Percentiles rank a stretch among this genome's conserved stretches.
Evolutionary conservation across 78 protist species (phyloP).

Genomic region (Dictyostelium brefeldianum): DNA sequence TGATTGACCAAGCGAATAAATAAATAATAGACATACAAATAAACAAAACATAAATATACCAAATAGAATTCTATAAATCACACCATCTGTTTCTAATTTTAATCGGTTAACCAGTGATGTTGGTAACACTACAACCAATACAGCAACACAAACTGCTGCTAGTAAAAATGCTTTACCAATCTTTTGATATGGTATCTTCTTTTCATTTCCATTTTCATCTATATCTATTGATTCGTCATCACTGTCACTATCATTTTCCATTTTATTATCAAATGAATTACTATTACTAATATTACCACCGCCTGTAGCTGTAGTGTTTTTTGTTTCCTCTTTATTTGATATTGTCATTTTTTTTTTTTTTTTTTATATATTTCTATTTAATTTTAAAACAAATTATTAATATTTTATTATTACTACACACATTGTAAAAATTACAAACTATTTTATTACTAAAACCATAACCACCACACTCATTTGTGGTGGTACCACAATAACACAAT

Average conservation of each 20-base stretch:
- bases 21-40: constrained; percentile 31
- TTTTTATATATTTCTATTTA: background rate
- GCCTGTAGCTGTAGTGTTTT: background rate
- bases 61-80: constrained; percentile 23
- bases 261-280: constrained; percentile 33
- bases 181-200: background rate
- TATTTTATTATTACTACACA: too few relatives aligned
- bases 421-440: too few relatives aligned
- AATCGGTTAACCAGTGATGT: background rate
- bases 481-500: too few relatives aligned
- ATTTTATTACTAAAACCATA: too few relatives aligned
- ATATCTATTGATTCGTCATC: constrained; percentile 31
- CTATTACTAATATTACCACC: background rate
- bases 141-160: constrained; percentile 6
- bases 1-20: constrained; percentile 44
- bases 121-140: constrained; percentile 8
- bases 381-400: too few relatives aligned
- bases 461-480: too few relatives aligned
- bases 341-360: background rate
- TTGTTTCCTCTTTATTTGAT: background rate
- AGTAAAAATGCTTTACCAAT: constrained; percentile 47
- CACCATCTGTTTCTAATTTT: background rate
- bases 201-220: background rate
- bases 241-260: constrained; percentile 26
- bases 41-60: constrained; percentile 59